Percentiles rank a stretch among this genome's conserved stretches.
phyloP scores from a whole-genome alignment of 257 asterid genomes.

The Sherardia arvensis region DNA sequence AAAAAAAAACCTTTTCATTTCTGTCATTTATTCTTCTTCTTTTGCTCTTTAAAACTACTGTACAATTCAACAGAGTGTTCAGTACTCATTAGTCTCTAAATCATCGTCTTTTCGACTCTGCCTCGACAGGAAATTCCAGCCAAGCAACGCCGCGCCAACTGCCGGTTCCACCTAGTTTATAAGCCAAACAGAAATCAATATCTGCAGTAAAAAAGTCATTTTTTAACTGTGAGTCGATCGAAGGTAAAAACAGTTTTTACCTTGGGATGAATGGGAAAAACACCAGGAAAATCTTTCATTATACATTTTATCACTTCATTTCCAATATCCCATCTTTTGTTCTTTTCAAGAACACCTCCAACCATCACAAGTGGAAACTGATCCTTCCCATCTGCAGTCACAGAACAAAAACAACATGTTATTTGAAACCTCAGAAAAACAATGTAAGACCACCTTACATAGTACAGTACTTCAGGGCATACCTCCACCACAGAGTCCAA shows the following conservation, averaged over 20 bases:
- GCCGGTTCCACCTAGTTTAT: constrained; percentile 66
- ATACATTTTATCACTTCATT: constrained; percentile 54
- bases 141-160: constrained; percentile 80
- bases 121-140: constrained; percentile 56
- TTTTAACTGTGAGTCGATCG: background rate
- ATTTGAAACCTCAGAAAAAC: background rate
- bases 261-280: constrained; percentile 60
- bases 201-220: background rate
- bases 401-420: background rate
- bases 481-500: constrained; percentile 71
- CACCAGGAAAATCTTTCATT: constrained; percentile 63
- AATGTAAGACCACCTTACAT: background rate
- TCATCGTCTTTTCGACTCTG: constrained; percentile 29
- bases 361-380: constrained; percentile 77
- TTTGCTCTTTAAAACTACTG: constrained; percentile 3
- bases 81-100: constrained; percentile 22
- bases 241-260: constrained; percentile 15
- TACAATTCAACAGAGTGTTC: background rate
- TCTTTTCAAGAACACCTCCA: constrained; percentile 73
- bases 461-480: constrained; percentile 1
- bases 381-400: constrained; percentile 46
- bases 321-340: constrained; percentile 72
- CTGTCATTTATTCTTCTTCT: constrained; percentile 1
- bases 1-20: constrained; percentile 3
- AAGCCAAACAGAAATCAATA: background rate